Base-by-base conservation (phyloP, 2,329 filamentous ascomycete genomes). In the Emmonsiellopsis sp. region DNA sequence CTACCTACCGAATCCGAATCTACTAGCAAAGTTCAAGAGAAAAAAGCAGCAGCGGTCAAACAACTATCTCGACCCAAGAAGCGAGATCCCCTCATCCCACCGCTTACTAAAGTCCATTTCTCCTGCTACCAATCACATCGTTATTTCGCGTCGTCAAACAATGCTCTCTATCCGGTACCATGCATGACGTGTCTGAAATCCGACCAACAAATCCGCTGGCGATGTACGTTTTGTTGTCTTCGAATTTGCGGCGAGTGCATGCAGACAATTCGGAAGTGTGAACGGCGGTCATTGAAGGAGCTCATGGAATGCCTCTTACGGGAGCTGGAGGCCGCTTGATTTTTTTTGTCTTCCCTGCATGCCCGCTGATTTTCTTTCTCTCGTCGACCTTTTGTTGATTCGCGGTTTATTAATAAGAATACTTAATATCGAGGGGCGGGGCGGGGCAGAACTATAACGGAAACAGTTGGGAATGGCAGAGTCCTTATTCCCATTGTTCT, bases 161-260 rank as follows among this genome's bases (percentile, higher is more conserved):
- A 74, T 54, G 57, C 62, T 51, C 68, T 68, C 65, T 67, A 69
- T 57, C 61, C 71, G 5, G 60, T 72, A 36, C 71, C 70, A 8
- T 74, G 71, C 59, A 73, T 73, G 70, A 66, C 69, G 3, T 74
- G 71, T 55, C 65, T 66, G 37, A 68, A 69, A 49, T 61, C 63
- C 10, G 69, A 72, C 51, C 64, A 61, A 2, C 64, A 72, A 55
- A 59, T 66, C 17, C 63, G 70, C 8, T 64, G 68, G 55, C 66
- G 66, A 37, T 74, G 71, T 55, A 65, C 69, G 6, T 74, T 71
- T 51, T 74, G 71, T 51, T 70, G 65, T 50, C 55, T 74, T 57
- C 64, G 71, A 5, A 63, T 74, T 40, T 74, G 71, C 51, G 63
- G 55, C 3, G 56, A 57, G 7, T 74, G 71, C 54, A 62, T 63